Evolutionary conservation across 176 grass and related monocot genomes (phyloP).

Genomic region (Triticum urartu): DNA sequence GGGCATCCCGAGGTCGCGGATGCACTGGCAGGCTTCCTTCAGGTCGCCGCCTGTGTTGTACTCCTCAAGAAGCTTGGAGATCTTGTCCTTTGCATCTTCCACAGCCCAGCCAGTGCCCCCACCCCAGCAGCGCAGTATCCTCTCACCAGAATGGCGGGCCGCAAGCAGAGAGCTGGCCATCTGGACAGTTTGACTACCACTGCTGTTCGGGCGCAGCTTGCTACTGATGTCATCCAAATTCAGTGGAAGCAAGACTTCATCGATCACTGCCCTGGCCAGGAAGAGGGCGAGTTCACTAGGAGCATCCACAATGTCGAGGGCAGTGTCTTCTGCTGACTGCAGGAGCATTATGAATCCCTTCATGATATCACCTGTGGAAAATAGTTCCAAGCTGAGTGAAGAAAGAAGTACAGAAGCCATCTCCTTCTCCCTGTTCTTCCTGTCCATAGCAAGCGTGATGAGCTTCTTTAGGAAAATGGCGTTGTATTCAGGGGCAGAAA

Average conservation of each 20-base stretch:
- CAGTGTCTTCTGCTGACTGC: conserved; percentile 73
- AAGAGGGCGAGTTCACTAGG: conserved; percentile 84
- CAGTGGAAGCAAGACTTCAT: conserved; percentile 70
- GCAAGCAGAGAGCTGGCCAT: conserved; percentile 61
- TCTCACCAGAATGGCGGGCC: conserved; percentile 74
- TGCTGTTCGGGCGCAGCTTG: conserved; percentile 53
- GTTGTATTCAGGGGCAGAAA: conserved; percentile 66
- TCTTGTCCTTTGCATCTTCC: conserved; percentile 91
- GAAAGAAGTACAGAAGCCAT: conserved; percentile 83
- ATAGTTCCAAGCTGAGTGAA: conserved; percentile 75
- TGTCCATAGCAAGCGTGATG: conserved; percentile 72
- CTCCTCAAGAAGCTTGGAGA: conserved; percentile 74
- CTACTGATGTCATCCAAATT: conserved; percentile 74
- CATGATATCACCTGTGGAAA: conserved; percentile 70
- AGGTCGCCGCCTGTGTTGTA: conserved; percentile 67
- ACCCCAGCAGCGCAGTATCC: conserved; percentile 85
- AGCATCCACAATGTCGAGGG: conserved; percentile 76
- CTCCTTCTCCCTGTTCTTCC: conserved; percentile 85
- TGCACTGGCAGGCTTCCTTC: conserved; percentile 73
- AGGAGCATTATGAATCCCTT: conserved; percentile 85
- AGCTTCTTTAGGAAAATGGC: conserved; percentile 84
- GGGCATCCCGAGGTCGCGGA: conserved; percentile 75
- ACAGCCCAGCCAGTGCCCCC: conserved; percentile 82
- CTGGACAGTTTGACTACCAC: conserved; percentile 55
- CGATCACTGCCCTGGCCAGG: conserved; percentile 76